Conservation (phyloP, 78 protist genomes). For the Blattamonas nauphoetae region DNA sequence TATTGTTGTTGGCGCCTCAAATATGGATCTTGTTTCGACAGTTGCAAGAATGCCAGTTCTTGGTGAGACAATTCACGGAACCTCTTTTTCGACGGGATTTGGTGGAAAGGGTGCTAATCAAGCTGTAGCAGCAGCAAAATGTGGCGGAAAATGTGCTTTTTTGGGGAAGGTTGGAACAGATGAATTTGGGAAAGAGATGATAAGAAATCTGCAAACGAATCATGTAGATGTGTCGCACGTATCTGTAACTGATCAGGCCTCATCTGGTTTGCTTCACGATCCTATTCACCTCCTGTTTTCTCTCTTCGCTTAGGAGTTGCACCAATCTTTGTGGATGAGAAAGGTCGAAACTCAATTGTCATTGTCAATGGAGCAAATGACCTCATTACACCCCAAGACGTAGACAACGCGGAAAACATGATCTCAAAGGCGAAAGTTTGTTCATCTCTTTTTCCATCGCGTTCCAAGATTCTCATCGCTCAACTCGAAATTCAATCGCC, state of each 20-base stretch:
- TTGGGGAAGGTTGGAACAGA: neutral
- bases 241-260: neutral
- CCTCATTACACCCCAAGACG: neutral
- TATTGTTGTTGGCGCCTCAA: slow-evolving; percentile 6
- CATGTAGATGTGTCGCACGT: neutral
- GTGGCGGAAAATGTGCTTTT: neutral
- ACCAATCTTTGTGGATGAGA: neutral
- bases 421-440: neutral
- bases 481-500: neutral
- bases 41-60: neutral
- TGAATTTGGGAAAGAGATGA: neutral
- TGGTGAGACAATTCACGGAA: slow-evolving; percentile 7
- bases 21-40: neutral
- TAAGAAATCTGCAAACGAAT: neutral
- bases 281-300: no score
- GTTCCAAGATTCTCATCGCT: neutral
- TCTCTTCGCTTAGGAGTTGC: no score
- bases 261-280: no score
- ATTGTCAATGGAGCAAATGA: slow-evolving; percentile 12
- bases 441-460: neutral
- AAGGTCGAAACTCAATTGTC: slow-evolving; percentile 3
- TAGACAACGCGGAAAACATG: neutral
- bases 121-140: slow-evolving; percentile 5
- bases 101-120: slow-evolving; percentile 14
- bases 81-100: neutral